These are phyloP conservation scores for Prosopis cineraria DNA, from an alignment of 306 rosid genomes.

Conservation along the genomic window DNA sequence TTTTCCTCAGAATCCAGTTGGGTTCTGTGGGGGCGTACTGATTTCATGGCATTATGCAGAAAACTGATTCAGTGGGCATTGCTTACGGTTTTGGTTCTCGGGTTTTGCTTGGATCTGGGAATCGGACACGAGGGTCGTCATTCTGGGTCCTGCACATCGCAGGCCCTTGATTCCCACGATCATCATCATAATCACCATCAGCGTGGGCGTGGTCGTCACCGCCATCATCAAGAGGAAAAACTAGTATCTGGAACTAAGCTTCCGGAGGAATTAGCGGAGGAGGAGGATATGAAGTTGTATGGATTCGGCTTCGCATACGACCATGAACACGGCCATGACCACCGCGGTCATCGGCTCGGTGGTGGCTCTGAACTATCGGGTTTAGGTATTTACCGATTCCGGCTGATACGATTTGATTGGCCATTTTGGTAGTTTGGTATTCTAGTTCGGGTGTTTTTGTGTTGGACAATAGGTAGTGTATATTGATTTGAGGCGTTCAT, in stretches of 20 bases:
- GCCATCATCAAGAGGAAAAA: constrained; percentile 27
- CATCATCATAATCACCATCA: constrained; percentile 21
- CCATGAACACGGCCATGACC: constrained; percentile 37
- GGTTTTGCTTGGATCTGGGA: constrained; percentile 59
- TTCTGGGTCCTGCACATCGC: constrained; percentile 31
- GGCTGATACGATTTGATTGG: background rate
- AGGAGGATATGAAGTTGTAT: constrained; percentile 84
- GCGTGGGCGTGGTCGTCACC: constrained; percentile 4
- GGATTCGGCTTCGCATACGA: constrained; percentile 61
- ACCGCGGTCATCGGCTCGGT: constrained; percentile 32
- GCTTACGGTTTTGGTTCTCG: constrained; percentile 35
- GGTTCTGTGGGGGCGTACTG: background rate
- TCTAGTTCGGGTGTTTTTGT: constrained; percentile 8
- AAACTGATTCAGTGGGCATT: constrained; percentile 9
- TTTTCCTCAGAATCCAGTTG: background rate
- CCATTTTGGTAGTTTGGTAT: background rate
- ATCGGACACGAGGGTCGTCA: constrained; percentile 42
- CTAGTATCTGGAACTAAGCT: constrained; percentile 42
- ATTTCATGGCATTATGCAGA: constrained; percentile 39
- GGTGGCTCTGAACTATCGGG: constrained; percentile 57
- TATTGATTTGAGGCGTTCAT: background rate
- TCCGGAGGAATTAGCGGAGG: constrained; percentile 96
- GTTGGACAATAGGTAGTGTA: constrained; percentile 16
- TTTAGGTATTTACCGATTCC: constrained; percentile 46
- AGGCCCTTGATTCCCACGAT: constrained; percentile 23